Evolutionary conservation across 129 eudicot species (phyloP).

Genomic region (Tanacetum coccineum): DNA sequence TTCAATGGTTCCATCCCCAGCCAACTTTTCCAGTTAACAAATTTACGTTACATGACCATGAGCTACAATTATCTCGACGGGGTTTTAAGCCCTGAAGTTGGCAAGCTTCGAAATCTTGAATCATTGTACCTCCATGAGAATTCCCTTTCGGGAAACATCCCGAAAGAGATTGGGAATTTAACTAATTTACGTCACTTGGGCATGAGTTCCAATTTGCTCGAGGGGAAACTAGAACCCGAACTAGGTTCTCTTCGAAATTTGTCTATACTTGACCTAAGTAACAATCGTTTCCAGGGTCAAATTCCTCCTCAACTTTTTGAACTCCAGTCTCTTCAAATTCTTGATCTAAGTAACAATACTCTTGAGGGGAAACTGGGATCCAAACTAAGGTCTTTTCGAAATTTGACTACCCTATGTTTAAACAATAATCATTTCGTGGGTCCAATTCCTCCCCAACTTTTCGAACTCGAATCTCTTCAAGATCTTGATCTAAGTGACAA

Average conservation of each 20-base stretch:
- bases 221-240: constrained; percentile 28
- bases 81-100: constrained; percentile 21
- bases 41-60: constrained; percentile 29
- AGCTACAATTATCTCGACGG: constrained; percentile 29
- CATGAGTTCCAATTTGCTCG: constrained; percentile 20
- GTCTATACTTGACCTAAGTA: constrained; percentile 11
- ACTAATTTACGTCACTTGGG: constrained; percentile 24
- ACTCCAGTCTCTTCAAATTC: constrained; percentile 23
- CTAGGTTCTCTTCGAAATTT: constrained; percentile 25
- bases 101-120: constrained; percentile 17
- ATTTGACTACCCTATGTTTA: background rate
- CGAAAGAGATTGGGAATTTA: constrained; percentile 5
- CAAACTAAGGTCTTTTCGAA: background rate
- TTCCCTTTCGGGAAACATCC: constrained; percentile 28
- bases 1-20: constrained; percentile 38
- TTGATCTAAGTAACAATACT: background rate
- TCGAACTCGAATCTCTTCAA: background rate
- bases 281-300: constrained; percentile 14
- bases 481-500: background rate
- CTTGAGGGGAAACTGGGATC: background rate
- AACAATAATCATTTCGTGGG: background rate
- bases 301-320: constrained; percentile 30
- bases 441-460: background rate
- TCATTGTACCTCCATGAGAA: background rate
- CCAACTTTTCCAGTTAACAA: constrained; percentile 25